phyloP scores from a whole-genome alignment of 345 rosid genomes.

The Populus simonii region DNA sequence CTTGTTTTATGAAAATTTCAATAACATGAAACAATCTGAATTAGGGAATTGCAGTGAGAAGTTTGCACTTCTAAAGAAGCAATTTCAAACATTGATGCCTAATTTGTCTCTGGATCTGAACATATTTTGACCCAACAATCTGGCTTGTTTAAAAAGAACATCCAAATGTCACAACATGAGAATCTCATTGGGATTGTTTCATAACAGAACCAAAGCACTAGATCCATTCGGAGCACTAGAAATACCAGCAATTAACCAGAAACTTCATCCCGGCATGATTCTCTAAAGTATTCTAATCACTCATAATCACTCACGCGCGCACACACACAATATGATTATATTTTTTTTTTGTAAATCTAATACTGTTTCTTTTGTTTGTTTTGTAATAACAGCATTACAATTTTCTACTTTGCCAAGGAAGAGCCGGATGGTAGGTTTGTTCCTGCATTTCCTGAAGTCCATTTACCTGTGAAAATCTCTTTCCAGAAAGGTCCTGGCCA shows the following conservation, averaged over 20 bases:
- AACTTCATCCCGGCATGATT: not conserved
- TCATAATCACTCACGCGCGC: not conserved
- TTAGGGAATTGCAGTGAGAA: not conserved
- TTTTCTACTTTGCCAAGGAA: slow-evolving; percentile 79
- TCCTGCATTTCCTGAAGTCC: slow-evolving; percentile 65
- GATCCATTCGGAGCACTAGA: not conserved
- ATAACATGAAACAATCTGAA: not conserved
- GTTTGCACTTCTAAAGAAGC: slow-evolving; percentile 1
- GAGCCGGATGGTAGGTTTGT: slow-evolving; percentile 62
- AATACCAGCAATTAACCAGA: not conserved
- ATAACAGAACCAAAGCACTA: not conserved
- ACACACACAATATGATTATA: not conserved
- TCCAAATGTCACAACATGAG: not conserved
- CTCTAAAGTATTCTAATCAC: not conserved
- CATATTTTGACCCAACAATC: not conserved
- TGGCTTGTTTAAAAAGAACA: slow-evolving; percentile 3
- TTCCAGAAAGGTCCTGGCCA: slow-evolving; percentile 69
- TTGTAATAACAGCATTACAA: slow-evolving; percentile 50
- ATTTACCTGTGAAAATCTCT: slow-evolving; percentile 51
- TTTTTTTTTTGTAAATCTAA: slow-evolving; percentile 11
- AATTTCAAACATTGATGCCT: not conserved
- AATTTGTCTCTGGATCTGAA: not conserved
- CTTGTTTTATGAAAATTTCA: slow-evolving; percentile 1
- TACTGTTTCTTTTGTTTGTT: slow-evolving; percentile 2
- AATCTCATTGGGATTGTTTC: not conserved